A percentile compares a stretch with the other conserved stretches of the same genome.
These are phyloP conservation scores for Peronospora farinosa DNA, from an alignment of 352 stramenopile species.

Conservation along the genomic window DNA sequence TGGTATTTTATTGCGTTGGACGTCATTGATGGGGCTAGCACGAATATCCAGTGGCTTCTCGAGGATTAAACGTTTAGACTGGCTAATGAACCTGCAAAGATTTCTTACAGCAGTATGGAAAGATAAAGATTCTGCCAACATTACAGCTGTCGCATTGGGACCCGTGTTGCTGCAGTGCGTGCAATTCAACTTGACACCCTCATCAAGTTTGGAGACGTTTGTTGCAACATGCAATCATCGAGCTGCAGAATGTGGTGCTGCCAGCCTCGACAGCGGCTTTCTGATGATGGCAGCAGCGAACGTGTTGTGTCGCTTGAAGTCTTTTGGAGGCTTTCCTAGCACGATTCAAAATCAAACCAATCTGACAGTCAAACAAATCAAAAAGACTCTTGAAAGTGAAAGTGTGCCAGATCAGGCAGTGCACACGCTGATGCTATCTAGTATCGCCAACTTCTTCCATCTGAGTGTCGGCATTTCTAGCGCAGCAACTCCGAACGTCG, in stretches of 20 bases:
- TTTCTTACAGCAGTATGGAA: constrained; percentile 32
- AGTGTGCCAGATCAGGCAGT: background rate
- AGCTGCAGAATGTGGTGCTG: constrained; percentile 3
- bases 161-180: constrained; percentile 39
- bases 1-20: constrained; percentile 26
- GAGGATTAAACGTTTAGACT: constrained; percentile 28
- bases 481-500: background rate
- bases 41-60: constrained; percentile 28
- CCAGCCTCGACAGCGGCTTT: constrained; percentile 20
- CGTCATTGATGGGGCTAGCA: constrained; percentile 30
- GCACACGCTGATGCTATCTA: constrained; percentile 12
- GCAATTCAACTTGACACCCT: constrained; percentile 24
- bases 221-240: constrained; percentile 28
- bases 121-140: constrained; percentile 4
- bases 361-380: constrained; percentile 15
- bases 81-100: constrained; percentile 38
- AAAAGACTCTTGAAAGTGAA: constrained; percentile 8
- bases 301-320: constrained; percentile 24
- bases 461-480: constrained; percentile 17
- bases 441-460: constrained; percentile 30
- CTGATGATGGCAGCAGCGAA: constrained; percentile 23
- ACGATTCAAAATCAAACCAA: constrained; percentile 20
- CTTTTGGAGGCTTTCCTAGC: constrained; percentile 16
- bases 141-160: constrained; percentile 33
- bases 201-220: constrained; percentile 28